Conservation (phyloP, 1,139 yeast genomes). For the Yamadazyma aaseri region DNA sequence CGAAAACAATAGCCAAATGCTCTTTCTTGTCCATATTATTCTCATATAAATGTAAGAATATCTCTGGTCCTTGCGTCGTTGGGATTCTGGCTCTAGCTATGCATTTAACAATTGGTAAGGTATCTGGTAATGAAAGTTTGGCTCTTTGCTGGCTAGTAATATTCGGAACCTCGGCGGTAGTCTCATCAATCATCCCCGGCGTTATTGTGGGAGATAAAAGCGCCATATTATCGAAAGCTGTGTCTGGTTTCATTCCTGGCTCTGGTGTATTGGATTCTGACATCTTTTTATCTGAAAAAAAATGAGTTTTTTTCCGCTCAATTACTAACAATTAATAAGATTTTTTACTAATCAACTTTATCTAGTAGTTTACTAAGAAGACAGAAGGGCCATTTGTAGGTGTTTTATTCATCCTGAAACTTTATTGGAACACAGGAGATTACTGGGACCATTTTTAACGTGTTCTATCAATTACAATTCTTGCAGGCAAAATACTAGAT, state of each 20-base stretch:
- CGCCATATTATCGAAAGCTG: constrained; percentile 26
- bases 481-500: too few species aligned
- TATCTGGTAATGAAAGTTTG: constrained; percentile 27
- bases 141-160: constrained; percentile 22
- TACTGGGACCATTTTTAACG: too few species aligned
- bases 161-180: constrained; percentile 14
- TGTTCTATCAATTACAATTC: too few species aligned
- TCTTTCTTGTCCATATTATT: constrained; percentile 88
- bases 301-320: too few species aligned
- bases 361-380: too few species aligned
- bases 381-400: too few species aligned
- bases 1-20: constrained; percentile 95
- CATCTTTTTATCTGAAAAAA: too few species aligned
- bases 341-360: too few species aligned
- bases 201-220: constrained; percentile 38
- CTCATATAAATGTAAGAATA: constrained; percentile 83
- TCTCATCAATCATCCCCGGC: constrained; percentile 19
- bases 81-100: constrained; percentile 92
- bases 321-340: too few species aligned
- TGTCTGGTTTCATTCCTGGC: constrained; percentile 1
- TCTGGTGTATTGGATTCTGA: background rate
- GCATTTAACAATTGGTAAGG: constrained; percentile 73
- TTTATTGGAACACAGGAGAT: too few species aligned
- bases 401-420: too few species aligned
- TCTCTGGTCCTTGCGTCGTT: constrained; percentile 90